Base-by-base conservation (phyloP, 2,329 filamentous ascomycete genomes). In the Alternaria incomplexa region DNA sequence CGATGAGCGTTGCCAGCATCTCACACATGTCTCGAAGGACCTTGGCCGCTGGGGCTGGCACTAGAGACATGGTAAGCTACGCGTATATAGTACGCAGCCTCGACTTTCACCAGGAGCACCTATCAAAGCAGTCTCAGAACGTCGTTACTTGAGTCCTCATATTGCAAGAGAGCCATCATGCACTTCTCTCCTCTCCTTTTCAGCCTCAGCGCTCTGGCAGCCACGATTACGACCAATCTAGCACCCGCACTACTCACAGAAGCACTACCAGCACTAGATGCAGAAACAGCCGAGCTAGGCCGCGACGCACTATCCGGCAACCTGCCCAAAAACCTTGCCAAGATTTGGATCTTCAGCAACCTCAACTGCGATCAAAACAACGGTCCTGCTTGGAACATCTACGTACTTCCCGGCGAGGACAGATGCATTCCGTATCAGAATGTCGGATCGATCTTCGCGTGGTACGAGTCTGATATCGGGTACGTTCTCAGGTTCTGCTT, bases 381-480 rank as follows among this genome's bases (percentile, higher is more conserved):
- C 36, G 46, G 56, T 17, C 50, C 32, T n/a, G 20, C 56, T 6
- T 58, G 32, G 22, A 58, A 23, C 23, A 22, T 52, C 17, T 44
- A 58, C 22, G 13, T 58, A 13, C 32, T 52, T 12, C 46, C 56
- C 13, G 56, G 47, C n/a, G 12, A 52, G 23, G 32, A 58, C 30
- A 17, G 46, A 9, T 58, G 56, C 13, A 28, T 58, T 11, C 30
- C 32, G 23, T 52, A 28, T 25, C 36, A 25, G 12, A 58, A 58
- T 28, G 47, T 58, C 6, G 56, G 56, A 1, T 52, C 46, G 1
- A 52, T 58, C 9, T 30, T 58, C 20, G 32, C 56, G 6, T 58
- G 56, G 56, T 58, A 52, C 47, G 52, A 58, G 47, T 58, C 56
- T 9, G 48, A 51, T 20, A 28, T 44, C 3, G 47, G 56, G 56